Evolutionary conservation across 2,329 filamentous ascomycete species (phyloP), one percentile per base, ranked within the genome.

Genomic region (Tolypocladium tundrense): DNA sequence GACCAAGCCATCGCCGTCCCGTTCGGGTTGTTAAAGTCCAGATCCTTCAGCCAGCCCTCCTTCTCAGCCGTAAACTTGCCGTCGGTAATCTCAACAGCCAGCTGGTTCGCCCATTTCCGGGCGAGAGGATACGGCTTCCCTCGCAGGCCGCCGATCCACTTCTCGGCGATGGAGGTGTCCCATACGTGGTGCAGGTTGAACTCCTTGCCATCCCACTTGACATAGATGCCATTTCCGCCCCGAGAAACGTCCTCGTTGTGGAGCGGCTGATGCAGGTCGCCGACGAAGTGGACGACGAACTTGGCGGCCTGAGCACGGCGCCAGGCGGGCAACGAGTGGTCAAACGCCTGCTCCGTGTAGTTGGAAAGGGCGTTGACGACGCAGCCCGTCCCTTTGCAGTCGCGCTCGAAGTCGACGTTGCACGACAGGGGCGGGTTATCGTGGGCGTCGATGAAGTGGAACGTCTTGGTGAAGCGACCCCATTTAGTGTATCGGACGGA

Each of bases 141-240:
- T 43, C 75, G 72, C 50, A 74, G 68, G n/a, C 78, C 82, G 2
- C 85, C 85, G 1, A 87, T 74, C 65, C 82, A 72, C 66, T 85
- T 82, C 72, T 88, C 85, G 0, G 83, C 79, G 61, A 90, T 90
- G 63, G 80, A 82, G 56, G 80, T 83, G 67, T 91, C 88, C 88
- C 88, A 91, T 19, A 90, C 82, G 59, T 86, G 79, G 66, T 91
- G 88, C 48, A 91, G 77, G 67, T 91, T 91, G 57, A 81, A 77
- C 35, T 75, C 70, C 37, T 71, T 69, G 3, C 78, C 79, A 33
- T 84, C 75, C 72, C 85, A 91, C 19, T 72, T 74, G 1, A 91
- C 87, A 16, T 76, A 69, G 63, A 91, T 87, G 13, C 80, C 79
- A 63, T 91, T 91, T 0, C 88, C 88, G 57, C 88, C 88, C 27